These are phyloP conservation scores for peach (Prunus persica) DNA, from an alignment of 306 rosid species.

Conservation along the genomic window DNA sequence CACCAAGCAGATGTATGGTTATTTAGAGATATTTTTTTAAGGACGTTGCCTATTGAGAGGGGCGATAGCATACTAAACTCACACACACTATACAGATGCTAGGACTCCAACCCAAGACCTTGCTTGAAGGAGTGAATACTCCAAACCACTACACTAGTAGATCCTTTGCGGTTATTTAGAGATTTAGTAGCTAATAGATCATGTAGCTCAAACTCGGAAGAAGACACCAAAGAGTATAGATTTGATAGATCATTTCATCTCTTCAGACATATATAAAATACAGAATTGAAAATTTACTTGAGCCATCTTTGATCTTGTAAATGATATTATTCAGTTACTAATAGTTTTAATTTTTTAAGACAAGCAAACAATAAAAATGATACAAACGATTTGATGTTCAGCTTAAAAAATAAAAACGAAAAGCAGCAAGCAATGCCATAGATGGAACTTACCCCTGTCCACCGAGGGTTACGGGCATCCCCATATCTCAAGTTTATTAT, in stretches of 20 bases:
- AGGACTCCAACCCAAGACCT: too few relatives aligned
- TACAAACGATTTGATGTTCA: neutral
- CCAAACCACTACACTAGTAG: too few relatives aligned
- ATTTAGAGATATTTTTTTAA: neutral
- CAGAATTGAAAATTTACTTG: neutral
- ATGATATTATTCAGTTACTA: neutral
- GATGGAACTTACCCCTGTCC: slow-evolving; percentile 48
- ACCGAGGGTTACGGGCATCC: slow-evolving; percentile 41
- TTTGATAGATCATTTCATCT: too few relatives aligned
- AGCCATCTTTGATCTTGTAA: neutral
- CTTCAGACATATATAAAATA: neutral
- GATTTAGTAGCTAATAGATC: too few relatives aligned
- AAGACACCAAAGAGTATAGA: too few relatives aligned
- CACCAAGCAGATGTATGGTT: neutral
- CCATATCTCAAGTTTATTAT: slow-evolving; percentile 57
- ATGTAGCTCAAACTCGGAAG: too few relatives aligned
- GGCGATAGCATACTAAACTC: too few relatives aligned
- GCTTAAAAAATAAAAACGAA: neutral
- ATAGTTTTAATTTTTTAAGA: neutral
- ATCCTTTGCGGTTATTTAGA: too few relatives aligned
- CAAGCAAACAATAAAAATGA: neutral
- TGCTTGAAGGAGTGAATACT: too few relatives aligned
- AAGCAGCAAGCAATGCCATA: neutral
- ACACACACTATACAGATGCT: too few relatives aligned
- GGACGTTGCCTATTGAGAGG: too few relatives aligned